phyloP scores from a whole-genome alignment of 345 rosid genomes.

The Linum tenue region DNA sequence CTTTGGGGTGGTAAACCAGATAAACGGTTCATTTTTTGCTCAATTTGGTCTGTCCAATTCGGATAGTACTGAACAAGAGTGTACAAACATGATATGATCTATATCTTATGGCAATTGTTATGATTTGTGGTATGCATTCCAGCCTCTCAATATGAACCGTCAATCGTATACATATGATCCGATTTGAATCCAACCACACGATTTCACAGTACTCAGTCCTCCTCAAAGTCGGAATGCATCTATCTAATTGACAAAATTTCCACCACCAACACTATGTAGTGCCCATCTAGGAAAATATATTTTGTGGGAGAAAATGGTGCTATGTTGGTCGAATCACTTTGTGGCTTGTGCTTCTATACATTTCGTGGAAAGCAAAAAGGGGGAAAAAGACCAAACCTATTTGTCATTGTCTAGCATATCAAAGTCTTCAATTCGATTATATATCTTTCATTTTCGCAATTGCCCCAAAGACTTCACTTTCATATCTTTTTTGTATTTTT shows the following conservation, averaged over 20 bases:
- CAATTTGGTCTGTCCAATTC: no score
- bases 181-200: no score
- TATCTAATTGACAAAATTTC: background rate
- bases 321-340: background rate
- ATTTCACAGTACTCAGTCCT: no score
- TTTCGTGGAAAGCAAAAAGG: constrained; percentile 11
- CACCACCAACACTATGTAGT: background rate
- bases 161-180: no score
- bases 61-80: no score
- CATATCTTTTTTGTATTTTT: constrained; percentile 6
- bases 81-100: no score
- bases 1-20: no score
- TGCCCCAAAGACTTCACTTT: background rate
- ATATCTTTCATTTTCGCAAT: constrained; percentile 2
- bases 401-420: constrained; percentile 13
- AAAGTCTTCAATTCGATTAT: background rate
- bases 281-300: constrained; percentile 4
- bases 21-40: no score
- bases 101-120: background rate
- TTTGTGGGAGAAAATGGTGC: background rate
- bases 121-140: background rate
- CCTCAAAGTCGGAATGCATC: background rate
- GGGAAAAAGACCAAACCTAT: background rate
- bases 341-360: background rate
- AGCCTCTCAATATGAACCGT: background rate